A percentile compares a stretch with the other conserved stretches of the same genome.
Evolutionary conservation across 495 filamentous ascomycete genomes (phyloP).

Genomic region (Aspergillus ostianus): DNA sequence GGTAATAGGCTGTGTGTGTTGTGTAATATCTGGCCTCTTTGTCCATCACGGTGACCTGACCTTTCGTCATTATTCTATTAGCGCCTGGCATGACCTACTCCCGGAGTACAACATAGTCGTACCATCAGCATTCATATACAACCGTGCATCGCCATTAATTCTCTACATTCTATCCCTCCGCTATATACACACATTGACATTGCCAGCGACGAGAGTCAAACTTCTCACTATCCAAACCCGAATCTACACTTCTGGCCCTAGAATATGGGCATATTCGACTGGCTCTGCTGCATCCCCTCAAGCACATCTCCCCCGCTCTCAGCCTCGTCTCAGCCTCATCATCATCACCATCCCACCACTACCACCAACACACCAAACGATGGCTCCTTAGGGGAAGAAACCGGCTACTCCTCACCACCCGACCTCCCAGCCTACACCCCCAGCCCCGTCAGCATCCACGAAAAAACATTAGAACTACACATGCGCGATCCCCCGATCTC

Average conservation of each 20-base stretch:
- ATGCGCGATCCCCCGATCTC: slow-evolving; percentile 39
- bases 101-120: neutral
- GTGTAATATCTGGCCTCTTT: neutral
- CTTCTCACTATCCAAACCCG: neutral
- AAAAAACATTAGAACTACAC: slow-evolving; percentile 43
- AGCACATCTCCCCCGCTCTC: slow-evolving; percentile 13
- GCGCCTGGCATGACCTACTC: neutral
- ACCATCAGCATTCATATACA: neutral
- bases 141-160: neutral
- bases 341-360: slow-evolving; percentile 36
- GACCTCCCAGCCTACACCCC: slow-evolving; percentile 46
- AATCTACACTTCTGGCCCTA: neutral
- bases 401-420: slow-evolving; percentile 35
- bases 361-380: slow-evolving; percentile 20
- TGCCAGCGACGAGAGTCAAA: neutral
- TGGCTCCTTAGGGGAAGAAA: slow-evolving; percentile 25
- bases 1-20: neutral
- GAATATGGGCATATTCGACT: slow-evolving; percentile 31
- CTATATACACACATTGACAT: neutral
- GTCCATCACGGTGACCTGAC: neutral
- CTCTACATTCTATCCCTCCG: neutral
- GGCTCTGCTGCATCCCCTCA: slow-evolving; percentile 31
- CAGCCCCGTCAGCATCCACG: slow-evolving; percentile 39
- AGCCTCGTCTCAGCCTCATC: slow-evolving; percentile 20
- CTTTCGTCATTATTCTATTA: neutral